Evolutionary conservation across 176 grass and related monocot species (phyloP).

Genomic region (Ananas comosus): DNA sequence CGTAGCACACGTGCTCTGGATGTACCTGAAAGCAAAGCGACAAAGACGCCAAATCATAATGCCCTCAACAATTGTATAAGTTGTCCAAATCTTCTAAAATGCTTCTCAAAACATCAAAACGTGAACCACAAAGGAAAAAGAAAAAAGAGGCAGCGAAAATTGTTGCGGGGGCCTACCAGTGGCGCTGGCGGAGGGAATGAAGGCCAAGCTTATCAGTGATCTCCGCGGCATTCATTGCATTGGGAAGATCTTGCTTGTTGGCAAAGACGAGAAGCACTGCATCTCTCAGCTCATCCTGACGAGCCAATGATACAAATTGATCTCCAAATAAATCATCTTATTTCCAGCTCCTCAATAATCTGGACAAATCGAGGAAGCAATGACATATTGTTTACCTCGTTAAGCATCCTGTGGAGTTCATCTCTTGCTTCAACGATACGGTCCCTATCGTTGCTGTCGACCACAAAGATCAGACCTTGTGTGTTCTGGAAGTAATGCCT

Average conservation of each 20-base stretch:
- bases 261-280: slow-evolving; percentile 9
- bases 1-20: slow-evolving; percentile 14
- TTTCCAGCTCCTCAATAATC: background rate
- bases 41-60: background rate
- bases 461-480: slow-evolving; percentile 14
- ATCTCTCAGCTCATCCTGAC: slow-evolving; percentile 15
- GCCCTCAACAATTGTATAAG: background rate
- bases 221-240: slow-evolving; percentile 13
- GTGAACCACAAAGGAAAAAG: background rate
- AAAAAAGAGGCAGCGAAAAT: background rate
- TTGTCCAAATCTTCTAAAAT: background rate
- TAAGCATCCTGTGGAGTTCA: slow-evolving; percentile 13
- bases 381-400: background rate
- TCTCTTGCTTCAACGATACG: slow-evolving; percentile 15
- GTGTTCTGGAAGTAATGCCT: slow-evolving; percentile 14
- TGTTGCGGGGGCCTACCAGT: background rate
- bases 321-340: background rate
- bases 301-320: background rate
- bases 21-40: background rate
- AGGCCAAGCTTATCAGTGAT: slow-evolving; percentile 13
- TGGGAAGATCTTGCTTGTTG: slow-evolving; percentile 15
- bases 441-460: slow-evolving; percentile 13
- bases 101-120: background rate
- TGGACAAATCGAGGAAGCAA: background rate
- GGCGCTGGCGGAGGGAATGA: slow-evolving; percentile 12